Percentiles rank a stretch among this genome's conserved stretches.
Conservation (phyloP, 2,329 filamentous ascomycete genomes). For the Sclerotinia trifoliorum region DNA sequence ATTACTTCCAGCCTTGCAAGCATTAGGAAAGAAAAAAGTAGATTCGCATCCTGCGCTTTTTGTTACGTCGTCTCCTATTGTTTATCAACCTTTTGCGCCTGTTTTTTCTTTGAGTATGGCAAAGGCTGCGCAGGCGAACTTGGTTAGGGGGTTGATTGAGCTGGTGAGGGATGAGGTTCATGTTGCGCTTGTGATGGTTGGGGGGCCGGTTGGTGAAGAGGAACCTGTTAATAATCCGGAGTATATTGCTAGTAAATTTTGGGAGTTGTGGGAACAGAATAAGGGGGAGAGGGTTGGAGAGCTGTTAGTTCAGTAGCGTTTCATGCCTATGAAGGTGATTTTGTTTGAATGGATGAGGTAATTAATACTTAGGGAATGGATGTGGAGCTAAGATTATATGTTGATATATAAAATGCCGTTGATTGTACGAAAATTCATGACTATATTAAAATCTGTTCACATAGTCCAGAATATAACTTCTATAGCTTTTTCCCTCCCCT, state of each 20-base stretch:
- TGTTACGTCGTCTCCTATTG: constrained; percentile 13
- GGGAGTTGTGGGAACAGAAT: constrained; percentile 46
- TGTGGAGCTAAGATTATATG: too few relatives aligned
- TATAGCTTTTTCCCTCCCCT: too few relatives aligned
- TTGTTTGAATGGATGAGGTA: background rate
- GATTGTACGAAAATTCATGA: too few relatives aligned
- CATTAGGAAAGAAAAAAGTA: background rate
- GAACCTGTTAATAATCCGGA: constrained; percentile 46
- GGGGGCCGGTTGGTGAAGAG: constrained; percentile 45
- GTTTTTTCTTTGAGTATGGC: constrained; percentile 50
- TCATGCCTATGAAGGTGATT: too few relatives aligned
- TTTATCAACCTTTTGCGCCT: constrained; percentile 45
- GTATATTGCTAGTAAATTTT: constrained; percentile 48
- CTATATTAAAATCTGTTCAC: too few relatives aligned
- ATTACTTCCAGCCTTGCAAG: constrained; percentile 3
- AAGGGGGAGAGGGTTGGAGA: constrained; percentile 43
- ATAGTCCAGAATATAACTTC: too few relatives aligned
- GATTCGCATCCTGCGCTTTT: constrained; percentile 18
- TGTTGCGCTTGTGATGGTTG: constrained; percentile 48
- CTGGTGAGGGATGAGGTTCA: constrained; percentile 44
- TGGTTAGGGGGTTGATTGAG: constrained; percentile 47
- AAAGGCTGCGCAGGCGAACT: constrained; percentile 52
- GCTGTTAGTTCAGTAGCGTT: constrained; percentile 29
- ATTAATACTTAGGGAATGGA: background rate
- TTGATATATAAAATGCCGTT: too few relatives aligned